Base-by-base conservation (phyloP, 2,329 filamentous ascomycete genomes). In the Metarhizium humberi region DNA sequence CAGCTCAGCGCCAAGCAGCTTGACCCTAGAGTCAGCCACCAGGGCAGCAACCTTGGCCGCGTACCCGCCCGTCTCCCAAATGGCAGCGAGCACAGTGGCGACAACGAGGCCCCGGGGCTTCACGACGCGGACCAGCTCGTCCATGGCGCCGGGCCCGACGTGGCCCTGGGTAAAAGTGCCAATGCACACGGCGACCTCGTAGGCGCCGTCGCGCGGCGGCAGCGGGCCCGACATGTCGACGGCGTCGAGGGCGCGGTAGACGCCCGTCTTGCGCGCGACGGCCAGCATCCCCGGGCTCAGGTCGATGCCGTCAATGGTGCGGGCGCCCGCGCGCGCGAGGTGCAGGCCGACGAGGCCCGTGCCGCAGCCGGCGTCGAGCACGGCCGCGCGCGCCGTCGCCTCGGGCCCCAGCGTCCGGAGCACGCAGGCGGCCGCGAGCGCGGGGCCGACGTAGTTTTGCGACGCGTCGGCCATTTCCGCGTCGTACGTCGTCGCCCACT, bases 121-220 rank as follows among this genome's bases (percentile, higher is more conserved):
- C 34, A 73, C 67, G 3, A 82, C 63, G 10, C 79, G 68, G 29
- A 78, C 68, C 51, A 82, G 75, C 61, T 82, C 79, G 25, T 69
- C 63, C 45, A 82, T 60, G 3, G 75, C 75, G 47, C 63, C 63
- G 0, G 79, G 78, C 1, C 78, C 79, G 40, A 82, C 74, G 58
- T 82, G 79, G 11, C 77, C 78, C 53, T 75, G 71, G 0, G 80
- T 82, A 57, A 82, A 73, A 3, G 78, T 81, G 30, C 79, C 79
- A 29, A 76, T 73, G 66, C 79, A 82, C 1, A 74, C 72, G 18
- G 81, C 70, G 4, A 74, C 72, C 52, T 80, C 78, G 59, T 80
- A 81, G 2, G 65, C 66, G 10, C 68, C 67, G 57, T 75, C 70
- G 4, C 66, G 57, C 42, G 66, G 64, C 3, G 68, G 61, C 14